Evolutionary conservation across 176 grass and related monocot species (phyloP).

Genomic region (Themeda triandra): DNA sequence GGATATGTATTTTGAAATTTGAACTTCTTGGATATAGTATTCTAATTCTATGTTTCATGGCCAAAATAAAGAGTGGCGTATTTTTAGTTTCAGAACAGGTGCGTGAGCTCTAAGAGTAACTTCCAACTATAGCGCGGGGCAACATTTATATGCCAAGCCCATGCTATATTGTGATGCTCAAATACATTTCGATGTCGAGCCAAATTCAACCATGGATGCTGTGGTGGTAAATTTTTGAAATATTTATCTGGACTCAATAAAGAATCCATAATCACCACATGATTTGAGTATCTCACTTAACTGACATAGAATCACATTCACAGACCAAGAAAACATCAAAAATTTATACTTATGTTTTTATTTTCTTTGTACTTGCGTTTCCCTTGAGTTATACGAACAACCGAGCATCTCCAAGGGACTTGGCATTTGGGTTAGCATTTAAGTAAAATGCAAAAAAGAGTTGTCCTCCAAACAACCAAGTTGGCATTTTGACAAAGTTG

Average conservation of each 20-base stretch:
- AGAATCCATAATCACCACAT: neutral
- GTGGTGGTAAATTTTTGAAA: neutral
- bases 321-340: no score
- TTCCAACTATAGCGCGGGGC: neutral
- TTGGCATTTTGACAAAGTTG: no score
- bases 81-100: neutral
- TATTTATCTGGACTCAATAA: neutral
- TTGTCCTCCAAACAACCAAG: no score
- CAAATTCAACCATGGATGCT: neutral
- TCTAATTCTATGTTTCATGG: neutral
- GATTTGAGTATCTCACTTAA: no score
- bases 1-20: neutral
- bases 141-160: no score
- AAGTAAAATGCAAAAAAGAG: no score
- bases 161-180: neutral
- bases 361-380: no score
- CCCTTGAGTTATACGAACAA: no score
- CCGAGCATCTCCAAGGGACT: no score
- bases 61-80: neutral
- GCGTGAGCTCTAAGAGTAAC: neutral
- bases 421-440: no score
- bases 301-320: neutral
- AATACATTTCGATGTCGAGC: neutral
- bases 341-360: no score
- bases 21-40: neutral